A percentile compares a stretch with the other conserved stretches of the same genome.
Conservation (phyloP, 345 rosid genomes). For the Reutealis trisperma region DNA sequence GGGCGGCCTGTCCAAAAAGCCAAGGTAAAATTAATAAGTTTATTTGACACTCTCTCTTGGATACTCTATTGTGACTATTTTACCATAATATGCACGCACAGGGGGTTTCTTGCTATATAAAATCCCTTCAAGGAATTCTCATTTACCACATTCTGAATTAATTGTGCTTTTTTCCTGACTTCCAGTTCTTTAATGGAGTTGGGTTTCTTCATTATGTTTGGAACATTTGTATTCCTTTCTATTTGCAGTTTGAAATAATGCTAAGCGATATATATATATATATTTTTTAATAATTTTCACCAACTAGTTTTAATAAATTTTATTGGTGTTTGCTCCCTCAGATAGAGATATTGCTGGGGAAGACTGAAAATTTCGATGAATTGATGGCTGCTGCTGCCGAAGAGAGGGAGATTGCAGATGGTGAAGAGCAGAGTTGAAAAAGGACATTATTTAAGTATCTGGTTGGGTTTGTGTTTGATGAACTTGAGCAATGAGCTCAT, state of each 20-base stretch:
- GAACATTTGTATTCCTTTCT: not conserved
- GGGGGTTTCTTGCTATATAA: not conserved
- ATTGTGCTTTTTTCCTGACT: too few species aligned
- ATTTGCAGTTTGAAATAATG: not conserved
- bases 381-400: slow-evolving; percentile 79
- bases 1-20: slow-evolving; percentile 85
- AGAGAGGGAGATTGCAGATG: slow-evolving; percentile 53
- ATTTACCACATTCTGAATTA: too few species aligned
- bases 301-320: not conserved
- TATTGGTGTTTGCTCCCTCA: slow-evolving; percentile 16
- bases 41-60: not conserved
- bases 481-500: slow-evolving; percentile 5
- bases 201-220: not conserved
- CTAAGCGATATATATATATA: too few species aligned
- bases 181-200: not conserved
- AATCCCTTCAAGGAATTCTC: too few species aligned
- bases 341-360: slow-evolving; percentile 77
- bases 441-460: not conserved
- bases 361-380: slow-evolving; percentile 83
- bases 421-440: slow-evolving; percentile 51
- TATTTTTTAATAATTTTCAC: too few species aligned
- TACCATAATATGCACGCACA: not conserved
- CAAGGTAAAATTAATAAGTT: slow-evolving; percentile 47
- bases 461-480: slow-evolving; percentile 17
- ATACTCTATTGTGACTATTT: not conserved